Percentiles rank a stretch among this genome's conserved stretches.
phyloP scores from a whole-genome alignment of 108 stramenopile species.

The Cyclostephanos tholiformis region DNA sequence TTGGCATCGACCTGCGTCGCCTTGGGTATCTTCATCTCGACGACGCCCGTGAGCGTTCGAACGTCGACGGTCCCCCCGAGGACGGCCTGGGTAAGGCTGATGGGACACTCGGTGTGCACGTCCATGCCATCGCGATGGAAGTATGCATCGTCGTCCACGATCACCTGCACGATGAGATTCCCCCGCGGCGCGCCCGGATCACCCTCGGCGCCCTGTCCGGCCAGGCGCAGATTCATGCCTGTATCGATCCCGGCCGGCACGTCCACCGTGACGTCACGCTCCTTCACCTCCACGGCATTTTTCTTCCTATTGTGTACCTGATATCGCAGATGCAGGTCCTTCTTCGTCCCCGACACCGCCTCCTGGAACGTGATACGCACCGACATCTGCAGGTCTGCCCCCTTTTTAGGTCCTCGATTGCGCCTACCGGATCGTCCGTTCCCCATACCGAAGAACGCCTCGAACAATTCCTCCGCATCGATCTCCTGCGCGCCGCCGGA shows the following conservation, averaged over 20 bases:
- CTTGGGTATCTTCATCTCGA: conserved; percentile 93
- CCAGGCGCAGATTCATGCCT: conserved; percentile 90
- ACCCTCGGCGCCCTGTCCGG: conserved; percentile 92
- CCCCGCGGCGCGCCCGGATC: conserved; percentile 88
- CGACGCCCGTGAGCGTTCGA: conserved; percentile 92
- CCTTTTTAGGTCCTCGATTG: conserved; percentile 77
- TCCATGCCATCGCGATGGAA: conserved; percentile 89
- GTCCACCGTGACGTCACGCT: conserved; percentile 82
- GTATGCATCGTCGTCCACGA: conserved; percentile 88
- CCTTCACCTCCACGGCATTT: conserved; percentile 72
- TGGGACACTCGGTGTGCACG: conserved; percentile 81
- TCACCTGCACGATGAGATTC: conserved; percentile 87
- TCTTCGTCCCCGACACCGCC: conserved; percentile 83
- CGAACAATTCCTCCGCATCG: conserved; percentile 89
- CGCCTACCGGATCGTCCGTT: conserved; percentile 58
- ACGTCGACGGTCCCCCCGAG: conserved; percentile 96
- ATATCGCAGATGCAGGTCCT: conserved; percentile 81
- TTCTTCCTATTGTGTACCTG: conserved; percentile 68
- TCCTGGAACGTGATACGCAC: conserved; percentile 87
- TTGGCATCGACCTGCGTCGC: conserved; percentile 92
- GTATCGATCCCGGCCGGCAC: conserved; percentile 94
- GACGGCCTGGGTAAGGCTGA: conserved; percentile 82
- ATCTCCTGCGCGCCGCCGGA: conserved; percentile 65
- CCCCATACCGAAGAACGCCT: conserved; percentile 81
- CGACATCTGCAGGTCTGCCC: conserved; percentile 88